Evolutionary conservation across 2,329 filamentous ascomycete species (phyloP), one percentile per base, ranked within the genome.

Genomic region (Aspergillus arachidicola): DNA sequence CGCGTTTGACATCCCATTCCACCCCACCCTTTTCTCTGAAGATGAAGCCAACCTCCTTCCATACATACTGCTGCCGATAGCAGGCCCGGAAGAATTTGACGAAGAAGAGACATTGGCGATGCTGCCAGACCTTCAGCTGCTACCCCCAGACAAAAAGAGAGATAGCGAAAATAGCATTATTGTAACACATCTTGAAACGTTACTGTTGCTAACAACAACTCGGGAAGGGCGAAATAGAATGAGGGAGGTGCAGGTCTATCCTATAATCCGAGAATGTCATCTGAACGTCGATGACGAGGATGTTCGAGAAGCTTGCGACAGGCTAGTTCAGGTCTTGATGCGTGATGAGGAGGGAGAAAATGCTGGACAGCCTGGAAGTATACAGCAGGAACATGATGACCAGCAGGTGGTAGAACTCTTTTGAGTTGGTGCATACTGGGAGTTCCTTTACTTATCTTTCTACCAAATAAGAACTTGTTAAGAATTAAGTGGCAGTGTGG

Each of bases 301-400:
- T 19, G 92, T 98, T 2, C 85, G 86, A 68, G 94, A 97, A 70
- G 91, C 89, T 0, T 96, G 92, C 72, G 95, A 98, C 76, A 85
- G 95, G 61, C 75, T 98, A 58, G 95, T 99, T 54, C 93, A 99
- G 75, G 88, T 97, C 7, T 76, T 97, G 64, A 93, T 93, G 88
- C 84, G 92, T 61, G 92, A 93, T 51, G 93, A 95, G 75, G 89
- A 85, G 68, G 86, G 84, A 57, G 80, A 80, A 60, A 79, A 81
- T 41, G 71, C 71, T 19, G 76, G 80, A 23, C 68, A 69, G 65
- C 70, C 68, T 21, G 62, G 67, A 73, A 72, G 26, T 6, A 36
- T 28, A 36, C 34, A 57, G 36, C 73, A 80, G 53, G 75, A 81
- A 63, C 78, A 81, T 60, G 82, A 84, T 61, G 77, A 83, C 60